These are phyloP conservation scores for Leucocoprinus birnbaumii DNA, from an alignment of 768 basidiomycete genomes.

Conservation along the genomic window DNA sequence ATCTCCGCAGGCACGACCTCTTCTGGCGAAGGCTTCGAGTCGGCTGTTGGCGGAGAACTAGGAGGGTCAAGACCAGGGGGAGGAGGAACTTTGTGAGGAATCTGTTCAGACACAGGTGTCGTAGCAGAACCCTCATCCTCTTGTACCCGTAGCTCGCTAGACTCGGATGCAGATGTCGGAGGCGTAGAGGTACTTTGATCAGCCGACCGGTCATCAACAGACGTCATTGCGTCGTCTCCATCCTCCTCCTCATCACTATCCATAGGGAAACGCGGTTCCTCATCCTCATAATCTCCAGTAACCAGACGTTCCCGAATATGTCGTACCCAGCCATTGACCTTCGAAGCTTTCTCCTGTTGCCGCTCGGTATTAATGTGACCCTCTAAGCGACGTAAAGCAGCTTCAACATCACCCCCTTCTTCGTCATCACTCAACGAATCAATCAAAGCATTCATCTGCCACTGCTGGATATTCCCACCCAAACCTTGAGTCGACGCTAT, in stretches of 20 bases:
- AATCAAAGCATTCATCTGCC: slow-evolving; percentile 80
- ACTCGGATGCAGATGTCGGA: slow-evolving; percentile 11
- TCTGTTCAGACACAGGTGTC: slow-evolving; percentile 34
- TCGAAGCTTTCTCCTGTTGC: slow-evolving; percentile 66
- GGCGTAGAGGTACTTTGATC: slow-evolving; percentile 14
- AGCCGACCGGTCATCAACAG: slow-evolving; percentile 18
- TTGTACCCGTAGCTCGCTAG: slow-evolving; percentile 11
- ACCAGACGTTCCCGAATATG: slow-evolving; percentile 66
- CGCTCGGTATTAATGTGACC: slow-evolving; percentile 78
- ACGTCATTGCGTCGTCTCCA: slow-evolving; percentile 18
- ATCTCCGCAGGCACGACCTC: slow-evolving; percentile 70
- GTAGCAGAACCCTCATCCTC: slow-evolving; percentile 14
- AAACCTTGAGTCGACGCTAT: slow-evolving; percentile 37
- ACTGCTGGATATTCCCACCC: slow-evolving; percentile 60
- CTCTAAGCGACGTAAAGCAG: slow-evolving; percentile 76
- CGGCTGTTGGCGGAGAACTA: slow-evolving; percentile 18
- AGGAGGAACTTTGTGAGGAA: slow-evolving; percentile 22
- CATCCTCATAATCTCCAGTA: slow-evolving; percentile 61
- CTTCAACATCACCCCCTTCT: slow-evolving; percentile 78
- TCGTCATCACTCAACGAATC: slow-evolving; percentile 74
- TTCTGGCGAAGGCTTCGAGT: slow-evolving; percentile 51
- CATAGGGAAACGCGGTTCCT: slow-evolving; percentile 53
- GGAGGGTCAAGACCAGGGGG: slow-evolving; percentile 28
- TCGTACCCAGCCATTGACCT: slow-evolving; percentile 82
- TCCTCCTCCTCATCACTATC: slow-evolving; percentile 42